A percentile compares a stretch with the other conserved stretches of the same genome.
These are phyloP conservation scores for Annulohypoxylon truncatum DNA, from an alignment of 2,329 filamentous ascomycete species.

Conservation along the genomic window DNA sequence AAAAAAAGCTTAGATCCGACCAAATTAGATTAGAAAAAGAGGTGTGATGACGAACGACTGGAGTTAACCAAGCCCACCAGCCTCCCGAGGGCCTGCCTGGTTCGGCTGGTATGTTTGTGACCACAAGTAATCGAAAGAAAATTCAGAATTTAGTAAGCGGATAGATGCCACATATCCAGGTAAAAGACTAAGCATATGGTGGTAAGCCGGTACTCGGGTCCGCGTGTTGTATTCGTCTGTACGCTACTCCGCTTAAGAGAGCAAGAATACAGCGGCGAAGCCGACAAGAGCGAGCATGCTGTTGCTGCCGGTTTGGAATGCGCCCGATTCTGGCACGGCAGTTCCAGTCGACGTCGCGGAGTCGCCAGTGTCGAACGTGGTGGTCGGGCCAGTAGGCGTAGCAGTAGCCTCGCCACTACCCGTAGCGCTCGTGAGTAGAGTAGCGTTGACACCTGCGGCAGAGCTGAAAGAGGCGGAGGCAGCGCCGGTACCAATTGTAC, in stretches of 20 bases:
- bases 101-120: conserved; percentile 15
- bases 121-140: conserved; percentile 15
- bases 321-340: conserved; percentile 28
- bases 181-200: background rate
- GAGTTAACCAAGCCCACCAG: conserved; percentile 18
- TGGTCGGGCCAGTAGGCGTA: conserved; percentile 40
- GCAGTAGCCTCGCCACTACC: conserved; percentile 35
- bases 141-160: background rate
- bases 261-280: conserved; percentile 33
- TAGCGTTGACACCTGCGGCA: conserved; percentile 34
- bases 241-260: conserved; percentile 31
- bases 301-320: conserved; percentile 30
- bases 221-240: background rate
- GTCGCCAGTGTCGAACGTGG: conserved; percentile 34
- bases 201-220: background rate
- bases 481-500: background rate
- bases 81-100: conserved; percentile 36
- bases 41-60: conserved; percentile 14
- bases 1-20: conserved; percentile 2
- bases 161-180: background rate
- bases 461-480: conserved; percentile 37
- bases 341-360: conserved; percentile 19
- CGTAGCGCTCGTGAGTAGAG: conserved; percentile 22
- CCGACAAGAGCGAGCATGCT: conserved; percentile 40
- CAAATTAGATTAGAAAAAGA: conserved; percentile 27